Evolutionary conservation across 2,329 filamentous ascomycete species (phyloP).

Genomic region (Spiromastix sp.): DNA sequence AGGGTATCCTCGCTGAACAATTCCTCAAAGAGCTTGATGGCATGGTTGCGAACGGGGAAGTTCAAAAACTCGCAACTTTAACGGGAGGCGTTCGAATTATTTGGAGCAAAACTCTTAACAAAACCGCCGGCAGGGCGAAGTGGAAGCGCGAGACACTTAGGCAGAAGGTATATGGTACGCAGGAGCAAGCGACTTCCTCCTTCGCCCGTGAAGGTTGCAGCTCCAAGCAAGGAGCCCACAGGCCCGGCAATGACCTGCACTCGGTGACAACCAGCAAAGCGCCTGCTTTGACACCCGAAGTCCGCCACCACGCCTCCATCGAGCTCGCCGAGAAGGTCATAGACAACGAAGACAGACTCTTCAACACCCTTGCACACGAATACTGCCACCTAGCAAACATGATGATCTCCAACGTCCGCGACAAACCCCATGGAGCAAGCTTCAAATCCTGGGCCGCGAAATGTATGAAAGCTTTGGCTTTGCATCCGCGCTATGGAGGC

Average conservation of each 20-base stretch:
- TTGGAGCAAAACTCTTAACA: slow-evolving; percentile 54
- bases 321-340: slow-evolving; percentile 87
- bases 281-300: slow-evolving; percentile 11
- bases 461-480: slow-evolving; percentile 26
- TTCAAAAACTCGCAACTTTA: slow-evolving; percentile 37
- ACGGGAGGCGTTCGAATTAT: slow-evolving; percentile 49
- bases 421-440: slow-evolving; percentile 69
- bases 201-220: no score
- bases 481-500: slow-evolving; percentile 45
- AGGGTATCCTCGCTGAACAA: slow-evolving; percentile 41
- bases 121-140: slow-evolving; percentile 55
- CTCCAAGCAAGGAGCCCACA: no score
- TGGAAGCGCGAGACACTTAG: slow-evolving; percentile 45
- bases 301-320: slow-evolving; percentile 58
- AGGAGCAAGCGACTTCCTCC: background rate
- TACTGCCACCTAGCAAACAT: slow-evolving; percentile 92
- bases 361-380: slow-evolving; percentile 92
- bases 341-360: slow-evolving; percentile 61
- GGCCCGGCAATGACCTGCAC: slow-evolving; percentile 2
- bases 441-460: slow-evolving; percentile 62
- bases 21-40: slow-evolving; percentile 49
- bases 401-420: slow-evolving; percentile 66
- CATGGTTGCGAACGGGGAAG: slow-evolving; percentile 38
- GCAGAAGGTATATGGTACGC: background rate
- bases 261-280: slow-evolving; percentile 29